A percentile compares a stretch with the other conserved stretches of the same genome.
Evolutionary conservation across 2,329 filamentous ascomycete species (phyloP).

Genomic region (Acrocalymma vagum): DNA sequence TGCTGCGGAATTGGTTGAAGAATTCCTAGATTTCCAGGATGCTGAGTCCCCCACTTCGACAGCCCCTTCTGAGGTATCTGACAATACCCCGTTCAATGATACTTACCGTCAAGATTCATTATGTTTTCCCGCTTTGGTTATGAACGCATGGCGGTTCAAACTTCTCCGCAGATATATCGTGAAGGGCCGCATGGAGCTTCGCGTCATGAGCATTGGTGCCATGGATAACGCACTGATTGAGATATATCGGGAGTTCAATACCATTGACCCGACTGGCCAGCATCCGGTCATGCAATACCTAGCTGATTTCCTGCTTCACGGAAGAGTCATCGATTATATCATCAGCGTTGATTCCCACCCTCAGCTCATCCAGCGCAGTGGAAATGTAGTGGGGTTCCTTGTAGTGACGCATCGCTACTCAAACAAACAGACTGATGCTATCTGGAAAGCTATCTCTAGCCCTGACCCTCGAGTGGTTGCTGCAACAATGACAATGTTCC

Average conservation of each 20-base stretch:
- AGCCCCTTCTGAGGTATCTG: constrained; percentile 11
- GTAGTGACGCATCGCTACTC: constrained; percentile 80
- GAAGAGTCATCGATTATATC: constrained; percentile 83
- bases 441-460: constrained; percentile 86
- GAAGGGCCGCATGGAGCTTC: constrained; percentile 89
- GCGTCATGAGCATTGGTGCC: constrained; percentile 77
- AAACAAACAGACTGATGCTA: constrained; percentile 74
- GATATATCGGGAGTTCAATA: constrained; percentile 64
- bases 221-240: constrained; percentile 76
- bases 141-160: constrained; percentile 74
- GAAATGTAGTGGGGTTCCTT: constrained; percentile 87
- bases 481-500: constrained; percentile 76
- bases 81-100: constrained; percentile 9
- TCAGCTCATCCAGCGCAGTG: constrained; percentile 82
- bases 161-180: constrained; percentile 76
- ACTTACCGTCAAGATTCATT: constrained; percentile 33
- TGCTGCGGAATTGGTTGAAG: constrained; percentile 32
- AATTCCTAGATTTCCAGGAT: constrained; percentile 32
- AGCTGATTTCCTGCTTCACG: constrained; percentile 72
- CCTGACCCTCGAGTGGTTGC: constrained; percentile 87
- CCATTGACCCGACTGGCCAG: constrained; percentile 36
- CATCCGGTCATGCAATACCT: constrained; percentile 72
- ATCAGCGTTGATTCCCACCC: constrained; percentile 91
- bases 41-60: constrained; percentile 30
- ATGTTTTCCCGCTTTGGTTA: constrained; percentile 60